Percentiles rank a stretch among this genome's conserved stretches.
These are phyloP conservation scores for Cystobasidium ongulense DNA, from an alignment of 768 basidiomycete species.

Conservation along the genomic window DNA sequence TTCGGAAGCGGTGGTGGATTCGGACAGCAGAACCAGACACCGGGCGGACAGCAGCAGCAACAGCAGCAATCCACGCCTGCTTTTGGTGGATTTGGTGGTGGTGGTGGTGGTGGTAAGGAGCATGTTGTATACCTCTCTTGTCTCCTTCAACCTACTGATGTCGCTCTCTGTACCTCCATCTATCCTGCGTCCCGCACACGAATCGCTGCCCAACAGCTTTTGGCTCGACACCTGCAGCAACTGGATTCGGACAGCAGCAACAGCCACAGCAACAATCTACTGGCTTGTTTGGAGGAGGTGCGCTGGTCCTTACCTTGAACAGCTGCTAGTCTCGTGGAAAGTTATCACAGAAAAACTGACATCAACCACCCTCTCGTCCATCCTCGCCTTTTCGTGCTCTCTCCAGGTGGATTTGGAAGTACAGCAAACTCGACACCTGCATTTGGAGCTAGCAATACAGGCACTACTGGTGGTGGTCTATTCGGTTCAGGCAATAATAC, in stretches of 20 bases:
- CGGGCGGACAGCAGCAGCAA: background rate
- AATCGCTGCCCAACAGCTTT: background rate
- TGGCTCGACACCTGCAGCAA: background rate
- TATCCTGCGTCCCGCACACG: background rate
- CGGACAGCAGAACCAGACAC: slow-evolving; percentile 12
- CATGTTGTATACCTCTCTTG: no score
- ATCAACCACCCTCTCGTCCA: background rate
- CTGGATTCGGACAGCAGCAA: slow-evolving; percentile 15
- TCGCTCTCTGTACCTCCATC: no score
- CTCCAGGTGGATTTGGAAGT: slow-evolving; percentile 33
- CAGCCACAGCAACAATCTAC: slow-evolving; percentile 13
- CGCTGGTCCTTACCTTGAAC: no score
- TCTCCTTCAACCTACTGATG: no score
- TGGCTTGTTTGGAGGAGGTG: background rate
- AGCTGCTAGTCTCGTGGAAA: no score
- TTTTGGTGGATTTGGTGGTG: background rate
- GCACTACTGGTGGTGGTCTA: background rate
- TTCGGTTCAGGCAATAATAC: background rate
- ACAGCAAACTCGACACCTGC: slow-evolving; percentile 9
- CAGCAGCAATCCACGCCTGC: background rate
- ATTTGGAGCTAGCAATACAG: slow-evolving; percentile 22
- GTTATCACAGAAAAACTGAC: no score
- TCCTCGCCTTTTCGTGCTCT: background rate
- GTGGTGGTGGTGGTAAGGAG: background rate
- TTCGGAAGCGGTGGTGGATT: background rate